Evolutionary conservation across 768 basidiomycete genomes (phyloP).

Genomic region (Hemileccinum rubropunctum): DNA sequence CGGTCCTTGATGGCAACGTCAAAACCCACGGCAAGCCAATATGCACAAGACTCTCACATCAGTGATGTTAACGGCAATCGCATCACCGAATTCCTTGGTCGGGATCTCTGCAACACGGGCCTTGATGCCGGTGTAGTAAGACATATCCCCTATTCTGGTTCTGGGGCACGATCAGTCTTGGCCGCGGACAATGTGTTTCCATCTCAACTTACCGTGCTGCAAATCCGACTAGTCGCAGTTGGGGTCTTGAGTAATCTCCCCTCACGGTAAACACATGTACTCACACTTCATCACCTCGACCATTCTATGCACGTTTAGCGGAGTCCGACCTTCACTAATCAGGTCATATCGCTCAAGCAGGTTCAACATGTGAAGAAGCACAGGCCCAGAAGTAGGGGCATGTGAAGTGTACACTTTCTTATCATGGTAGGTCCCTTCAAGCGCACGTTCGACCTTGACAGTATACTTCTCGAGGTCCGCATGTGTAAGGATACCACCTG

Average conservation of each 20-base stretch:
- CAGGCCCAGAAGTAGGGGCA: conserved; percentile 86
- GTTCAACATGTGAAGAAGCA: conserved; percentile 91
- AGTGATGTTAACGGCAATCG: conserved; percentile 67
- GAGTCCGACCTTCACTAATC: conserved; percentile 48
- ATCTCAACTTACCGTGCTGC: conserved; percentile 48
- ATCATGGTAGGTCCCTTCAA: conserved; percentile 74
- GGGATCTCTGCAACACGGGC: conserved; percentile 59
- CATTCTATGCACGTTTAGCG: conserved; percentile 71
- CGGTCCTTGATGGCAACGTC: conserved; percentile 49
- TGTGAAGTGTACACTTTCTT: conserved; percentile 81
- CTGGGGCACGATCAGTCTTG: conserved; percentile 38
- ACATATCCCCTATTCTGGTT: conserved; percentile 80
- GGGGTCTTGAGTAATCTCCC: conserved; percentile 1
- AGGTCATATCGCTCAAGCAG: conserved; percentile 72
- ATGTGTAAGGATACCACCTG: conserved; percentile 79
- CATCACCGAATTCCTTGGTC: conserved; percentile 63
- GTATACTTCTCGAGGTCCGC: conserved; percentile 71
- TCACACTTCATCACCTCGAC: conserved; percentile 84
- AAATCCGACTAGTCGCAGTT: conserved; percentile 50
- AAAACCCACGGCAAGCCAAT: conserved; percentile 4
- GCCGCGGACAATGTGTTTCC: conserved; percentile 8
- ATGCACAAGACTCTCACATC: conserved; percentile 56
- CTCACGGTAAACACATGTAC: conserved; percentile 26
- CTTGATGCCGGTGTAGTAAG: conserved; percentile 52
- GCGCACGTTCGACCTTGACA: conserved; percentile 66